Conservation (phyloP, 805 yeast species). For the Kodamaea hsintzibuensis region DNA sequence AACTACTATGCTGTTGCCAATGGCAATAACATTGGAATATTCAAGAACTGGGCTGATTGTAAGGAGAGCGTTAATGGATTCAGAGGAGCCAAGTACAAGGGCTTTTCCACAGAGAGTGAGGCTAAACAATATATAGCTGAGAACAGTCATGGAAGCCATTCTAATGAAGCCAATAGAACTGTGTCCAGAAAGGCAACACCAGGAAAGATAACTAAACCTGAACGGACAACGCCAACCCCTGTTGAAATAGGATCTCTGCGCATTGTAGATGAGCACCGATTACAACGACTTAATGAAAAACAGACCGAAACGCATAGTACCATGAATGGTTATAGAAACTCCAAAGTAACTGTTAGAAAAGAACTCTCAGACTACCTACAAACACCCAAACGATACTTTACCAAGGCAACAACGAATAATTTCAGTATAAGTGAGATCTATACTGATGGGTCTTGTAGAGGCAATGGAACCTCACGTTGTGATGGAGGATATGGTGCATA, state of each 20-base stretch:
- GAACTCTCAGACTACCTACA: neutral
- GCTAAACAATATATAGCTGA: neutral
- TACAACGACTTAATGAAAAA: no score
- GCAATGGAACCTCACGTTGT: conserved; percentile 49
- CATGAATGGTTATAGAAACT: neutral
- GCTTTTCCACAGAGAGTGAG: conserved; percentile 47
- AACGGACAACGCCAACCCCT: neutral
- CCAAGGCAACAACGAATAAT: neutral
- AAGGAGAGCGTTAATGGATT: conserved; percentile 54
- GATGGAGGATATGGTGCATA: conserved; percentile 76
- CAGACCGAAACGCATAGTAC: no score
- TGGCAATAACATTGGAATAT: conserved; percentile 53
- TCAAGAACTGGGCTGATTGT: conserved; percentile 58
- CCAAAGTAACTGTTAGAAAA: neutral
- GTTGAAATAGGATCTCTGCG: no score
- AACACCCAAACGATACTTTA: neutral
- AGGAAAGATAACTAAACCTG: neutral
- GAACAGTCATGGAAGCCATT: neutral
- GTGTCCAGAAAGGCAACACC: neutral
- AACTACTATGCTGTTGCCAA: conserved; percentile 40
- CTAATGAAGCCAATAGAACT: neutral
- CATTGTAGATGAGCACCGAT: no score
- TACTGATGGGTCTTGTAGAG: conserved; percentile 78
- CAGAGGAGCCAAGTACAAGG: conserved; percentile 56
- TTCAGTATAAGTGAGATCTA: conserved; percentile 37